Conservation (phyloP, 2,329 filamentous ascomycete genomes). For the Nemania bipapillata region DNA sequence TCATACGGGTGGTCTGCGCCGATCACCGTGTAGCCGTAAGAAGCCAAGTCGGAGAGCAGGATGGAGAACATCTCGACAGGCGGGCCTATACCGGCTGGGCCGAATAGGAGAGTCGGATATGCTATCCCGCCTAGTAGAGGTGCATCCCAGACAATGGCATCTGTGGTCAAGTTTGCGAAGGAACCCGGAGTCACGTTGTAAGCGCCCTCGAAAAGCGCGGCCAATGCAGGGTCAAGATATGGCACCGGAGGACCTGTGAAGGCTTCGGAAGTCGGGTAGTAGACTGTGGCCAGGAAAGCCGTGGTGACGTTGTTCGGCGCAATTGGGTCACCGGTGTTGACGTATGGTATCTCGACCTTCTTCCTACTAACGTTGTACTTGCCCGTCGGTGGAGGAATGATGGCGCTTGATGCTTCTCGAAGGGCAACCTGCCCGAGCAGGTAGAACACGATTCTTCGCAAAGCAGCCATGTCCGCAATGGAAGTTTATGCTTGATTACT, state of each 20-base stretch:
- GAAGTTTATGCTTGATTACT: too few relatives aligned
- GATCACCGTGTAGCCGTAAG: conserved; percentile 39
- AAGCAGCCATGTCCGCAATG: too few relatives aligned
- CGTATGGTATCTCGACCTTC: conserved; percentile 25
- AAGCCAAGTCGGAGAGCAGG: conserved; percentile 35
- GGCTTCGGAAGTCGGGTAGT: conserved; percentile 27
- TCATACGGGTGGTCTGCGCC: conserved; percentile 44
- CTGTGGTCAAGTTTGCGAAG: conserved; percentile 20
- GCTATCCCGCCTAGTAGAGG: neutral
- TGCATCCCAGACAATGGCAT: neutral
- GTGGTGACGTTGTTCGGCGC: conserved; percentile 35
- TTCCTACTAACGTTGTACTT: conserved; percentile 25
- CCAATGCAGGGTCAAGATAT: conserved; percentile 22
- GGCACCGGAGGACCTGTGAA: neutral
- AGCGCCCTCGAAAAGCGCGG: conserved; percentile 15
- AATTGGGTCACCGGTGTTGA: conserved; percentile 26
- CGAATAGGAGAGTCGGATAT: conserved; percentile 37
- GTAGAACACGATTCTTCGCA: too few relatives aligned
- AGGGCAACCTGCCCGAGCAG: too few relatives aligned
- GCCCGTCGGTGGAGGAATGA: conserved; percentile 10
- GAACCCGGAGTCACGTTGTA: conserved; percentile 10
- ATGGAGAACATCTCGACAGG: conserved; percentile 28
- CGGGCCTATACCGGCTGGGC: conserved; percentile 27
- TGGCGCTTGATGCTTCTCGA: neutral
- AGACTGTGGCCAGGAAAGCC: conserved; percentile 36